Base-by-base conservation (phyloP, 176 grass and related monocot genomes). In the Rhynchospora tenuis region DNA sequence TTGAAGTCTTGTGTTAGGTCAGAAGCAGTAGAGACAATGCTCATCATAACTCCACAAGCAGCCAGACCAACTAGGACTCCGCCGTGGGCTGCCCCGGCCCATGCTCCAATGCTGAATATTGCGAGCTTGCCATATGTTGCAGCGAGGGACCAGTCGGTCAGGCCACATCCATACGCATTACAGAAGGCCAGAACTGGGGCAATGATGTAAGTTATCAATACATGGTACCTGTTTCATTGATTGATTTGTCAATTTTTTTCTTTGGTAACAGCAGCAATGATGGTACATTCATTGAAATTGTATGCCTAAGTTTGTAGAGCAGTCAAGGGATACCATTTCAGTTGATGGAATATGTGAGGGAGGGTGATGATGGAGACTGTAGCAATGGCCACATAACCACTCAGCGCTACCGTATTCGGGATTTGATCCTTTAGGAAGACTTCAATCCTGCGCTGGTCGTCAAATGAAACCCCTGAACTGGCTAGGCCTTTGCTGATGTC, bases 1-100 rank as follows among this genome's bases (percentile, higher is more conserved):
- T 97, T 93, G 91, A 93, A 93, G 76, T 97, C 87, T 7, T 90
- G 92, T 78, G 87, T 93, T 76, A 91, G 73, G 84, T 97, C 89
- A 51, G 89, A 93, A 16, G 89, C 89, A 0, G 91, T 91, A 66
- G 93, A 97, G 9, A 91, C 89, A 16, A 93, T 60, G 79, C 89
- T 75, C 23, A 88, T 84, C 51, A 93, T 91, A n/a, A 97, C 45
- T 72, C 89, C 91, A 66, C 89, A 97, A 28, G 88, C 75, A 57
- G 90, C 89, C 8, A 97, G 91, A 50, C 91, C 89, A 26, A 87
- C 94, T 28, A 93, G 85, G n/a, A 97, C 20, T 0, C 89, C 89
- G 33, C 91, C 91, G 6, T 48, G 5, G 3, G 16, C 7, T 6
- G 69, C 14, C 11, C 89, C 89, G 44, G 90, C 92, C 91, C 87